A percentile compares a stretch with the other conserved stretches of the same genome.
Evolutionary conservation across 805 yeast genomes (phyloP).

Genomic region (Naumovozyma castellii): DNA sequence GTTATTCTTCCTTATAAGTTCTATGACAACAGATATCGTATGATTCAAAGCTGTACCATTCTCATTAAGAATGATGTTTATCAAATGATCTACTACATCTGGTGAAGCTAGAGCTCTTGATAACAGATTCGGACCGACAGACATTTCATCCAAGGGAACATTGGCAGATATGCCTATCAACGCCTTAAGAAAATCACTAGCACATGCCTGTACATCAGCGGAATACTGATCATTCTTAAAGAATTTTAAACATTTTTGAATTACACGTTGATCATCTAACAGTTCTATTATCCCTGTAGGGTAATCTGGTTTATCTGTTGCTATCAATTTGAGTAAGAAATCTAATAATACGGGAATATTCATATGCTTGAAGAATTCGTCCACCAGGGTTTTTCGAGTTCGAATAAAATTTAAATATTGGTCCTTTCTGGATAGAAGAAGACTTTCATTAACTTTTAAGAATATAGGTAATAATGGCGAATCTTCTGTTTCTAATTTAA

Average conservation of each 20-base stretch:
- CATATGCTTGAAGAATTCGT: constrained; percentile 62
- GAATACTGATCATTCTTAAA: constrained; percentile 47
- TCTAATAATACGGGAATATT: constrained; percentile 90
- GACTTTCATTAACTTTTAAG: constrained; percentile 79
- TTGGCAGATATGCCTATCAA: constrained; percentile 91
- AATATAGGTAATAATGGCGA: constrained; percentile 73
- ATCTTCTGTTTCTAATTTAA: constrained; percentile 45
- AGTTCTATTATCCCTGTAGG: constrained; percentile 84
- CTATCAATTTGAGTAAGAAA: constrained; percentile 74
- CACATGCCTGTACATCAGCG: constrained; percentile 74
- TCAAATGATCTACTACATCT: constrained; percentile 48
- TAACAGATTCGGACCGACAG: constrained; percentile 89
- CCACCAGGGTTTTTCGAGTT: constrained; percentile 46
- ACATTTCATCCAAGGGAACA: constrained; percentile 63
- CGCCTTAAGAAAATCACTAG: constrained; percentile 90
- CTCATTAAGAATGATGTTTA: constrained; percentile 54
- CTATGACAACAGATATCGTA: constrained; percentile 88
- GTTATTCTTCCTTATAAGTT: constrained; percentile 86
- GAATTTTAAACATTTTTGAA: constrained; percentile 59
- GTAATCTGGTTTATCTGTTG: constrained; percentile 81
- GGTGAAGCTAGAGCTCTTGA: constrained; percentile 80
- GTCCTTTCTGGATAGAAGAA: constrained; percentile 63
- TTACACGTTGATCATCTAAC: constrained; percentile 61
- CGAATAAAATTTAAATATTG: constrained; percentile 31
- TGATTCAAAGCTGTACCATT: constrained; percentile 79